Evolutionary conservation across 768 basidiomycete species (phyloP).

Genomic region (Suillus spraguei): DNA sequence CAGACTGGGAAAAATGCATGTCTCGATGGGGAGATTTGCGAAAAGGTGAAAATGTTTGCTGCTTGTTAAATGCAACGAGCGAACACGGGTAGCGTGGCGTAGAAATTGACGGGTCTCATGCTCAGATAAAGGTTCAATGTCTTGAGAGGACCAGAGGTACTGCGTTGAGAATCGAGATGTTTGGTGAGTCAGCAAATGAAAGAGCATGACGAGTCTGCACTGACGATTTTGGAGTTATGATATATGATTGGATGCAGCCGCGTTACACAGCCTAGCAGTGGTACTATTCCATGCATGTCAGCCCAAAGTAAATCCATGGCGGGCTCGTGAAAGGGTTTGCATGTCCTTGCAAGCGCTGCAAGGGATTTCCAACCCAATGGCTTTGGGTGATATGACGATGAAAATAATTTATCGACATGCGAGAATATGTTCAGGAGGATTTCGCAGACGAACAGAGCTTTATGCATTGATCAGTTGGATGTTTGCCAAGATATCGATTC

Average conservation of each 20-base stretch:
- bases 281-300: neutral
- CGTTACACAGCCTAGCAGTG: constrained; percentile 1
- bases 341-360: neutral
- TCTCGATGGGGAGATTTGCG: neutral
- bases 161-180: neutral
- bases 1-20: neutral
- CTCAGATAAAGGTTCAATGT: constrained; percentile 1
- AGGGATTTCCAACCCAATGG: neutral
- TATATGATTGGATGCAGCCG: neutral
- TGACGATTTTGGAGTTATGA: neutral
- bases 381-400: neutral
- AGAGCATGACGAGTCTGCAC: neutral
- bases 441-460: neutral
- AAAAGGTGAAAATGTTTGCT: neutral
- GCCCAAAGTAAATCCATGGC: constrained; percentile 7
- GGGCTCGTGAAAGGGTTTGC: constrained; percentile 3
- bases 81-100: neutral
- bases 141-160: neutral
- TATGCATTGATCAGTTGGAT: neutral
- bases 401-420: neutral
- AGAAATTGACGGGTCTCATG: neutral
- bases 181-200: neutral
- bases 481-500: no score
- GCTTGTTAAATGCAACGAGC: neutral
- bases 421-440: neutral